A percentile compares a stretch with the other conserved stretches of the same genome.
Conservation (phyloP, 2,329 filamentous ascomycete species). For the Sclerotinia nivalis region DNA sequence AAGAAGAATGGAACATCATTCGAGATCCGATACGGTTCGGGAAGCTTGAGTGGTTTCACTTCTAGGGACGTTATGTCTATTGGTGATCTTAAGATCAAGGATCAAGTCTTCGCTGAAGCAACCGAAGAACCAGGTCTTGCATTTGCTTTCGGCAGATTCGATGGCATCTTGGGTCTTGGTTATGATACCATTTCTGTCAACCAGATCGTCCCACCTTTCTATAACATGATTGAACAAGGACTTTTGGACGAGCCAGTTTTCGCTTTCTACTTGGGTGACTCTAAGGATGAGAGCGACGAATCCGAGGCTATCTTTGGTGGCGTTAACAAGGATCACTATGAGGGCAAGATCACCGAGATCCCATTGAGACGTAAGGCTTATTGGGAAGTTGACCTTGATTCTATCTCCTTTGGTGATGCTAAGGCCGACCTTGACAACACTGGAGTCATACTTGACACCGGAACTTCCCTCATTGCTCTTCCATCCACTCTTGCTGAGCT, state of each 20-base stretch:
- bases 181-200: conserved; percentile 98
- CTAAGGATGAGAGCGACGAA: conserved; percentile 64
- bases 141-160: conserved; percentile 96
- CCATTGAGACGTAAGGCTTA: conserved; percentile 98
- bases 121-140: conserved; percentile 94
- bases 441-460: conserved; percentile 96
- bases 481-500: conserved; percentile 90
- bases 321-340: conserved; percentile 76
- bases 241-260: conserved; percentile 91
- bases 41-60: conserved; percentile 88
- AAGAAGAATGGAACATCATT: conserved; percentile 92
- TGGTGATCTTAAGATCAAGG: conserved; percentile 83
- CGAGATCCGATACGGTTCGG: conserved; percentile 93
- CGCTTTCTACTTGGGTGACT: conserved; percentile 88
- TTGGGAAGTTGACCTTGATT: conserved; percentile 97
- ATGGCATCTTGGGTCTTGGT: conserved; percentile 92
- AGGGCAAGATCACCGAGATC: conserved; percentile 87
- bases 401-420: conserved; percentile 84
- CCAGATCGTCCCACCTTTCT: conserved; percentile 90
- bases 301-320: conserved; percentile 92
- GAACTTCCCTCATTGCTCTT: conserved; percentile 95
- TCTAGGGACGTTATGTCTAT: conserved; percentile 86
- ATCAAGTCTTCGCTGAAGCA: conserved; percentile 94
- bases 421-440: conserved; percentile 89
- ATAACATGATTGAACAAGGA: conserved; percentile 89